Evolutionary conservation across 768 basidiomycete genomes (phyloP), one percentile per base, ranked within the genome.

Genomic region (Amanita thiersii): DNA sequence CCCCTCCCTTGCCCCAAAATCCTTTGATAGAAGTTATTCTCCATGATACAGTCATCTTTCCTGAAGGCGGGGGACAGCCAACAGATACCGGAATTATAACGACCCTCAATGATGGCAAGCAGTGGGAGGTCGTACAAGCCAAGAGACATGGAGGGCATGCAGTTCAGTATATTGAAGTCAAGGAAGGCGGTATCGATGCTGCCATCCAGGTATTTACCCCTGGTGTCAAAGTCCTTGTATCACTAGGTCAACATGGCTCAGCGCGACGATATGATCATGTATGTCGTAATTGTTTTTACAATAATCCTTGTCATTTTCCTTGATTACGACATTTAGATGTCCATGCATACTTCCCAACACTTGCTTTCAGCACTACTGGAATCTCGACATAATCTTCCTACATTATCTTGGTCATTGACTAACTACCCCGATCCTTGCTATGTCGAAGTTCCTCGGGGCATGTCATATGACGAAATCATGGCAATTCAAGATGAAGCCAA

Each of bases 301-400:
- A 36, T n/a, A 18, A 17, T 37, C 25, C 43, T n/a, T 8, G 10
- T 24, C 12, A 26, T 26, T 28, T 40, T 42, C 38, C n/a, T n/a
- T n/a, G 30, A 44, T 33, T 25, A 20, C 10, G 42, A 32, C 20
- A 32, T 20, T 20, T 50, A 86, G 82, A 86, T 86, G 81, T 74
- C 78, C 11, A 77, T 86, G 74, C 87, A 91, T 57, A 88, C 86
- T 1, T 81, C 82, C 0, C 88, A 90, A 52, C 88, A 89, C 47
- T 68, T 88, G 32, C 72, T 90, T 17, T 88, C 86, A 10, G 85
- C 86, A 0, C 66, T 88, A n/a, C 66, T 90, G 3, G 85, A 89
- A 52, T 66, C 69, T 17, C 63, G 61, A 3, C 65, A 86, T 28
- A 58, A 73, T 23, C 65, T 88, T 19, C 76, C 77, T 5, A 90